Evolutionary conservation across 768 basidiomycete genomes (phyloP).

Genomic region (Russula foetens): DNA sequence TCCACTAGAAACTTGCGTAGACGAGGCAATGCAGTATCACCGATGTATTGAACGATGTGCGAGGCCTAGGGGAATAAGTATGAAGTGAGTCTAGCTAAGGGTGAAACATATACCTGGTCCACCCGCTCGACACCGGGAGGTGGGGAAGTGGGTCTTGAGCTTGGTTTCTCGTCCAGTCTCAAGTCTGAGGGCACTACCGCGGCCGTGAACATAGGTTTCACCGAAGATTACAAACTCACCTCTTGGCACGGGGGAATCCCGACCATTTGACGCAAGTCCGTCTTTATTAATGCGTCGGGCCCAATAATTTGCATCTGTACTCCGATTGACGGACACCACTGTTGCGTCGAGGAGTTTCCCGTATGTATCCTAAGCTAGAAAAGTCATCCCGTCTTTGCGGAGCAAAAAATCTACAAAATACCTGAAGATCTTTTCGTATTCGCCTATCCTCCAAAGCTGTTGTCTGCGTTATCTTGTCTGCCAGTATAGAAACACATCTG

Average conservation of each 20-base stretch:
- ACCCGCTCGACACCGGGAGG: constrained; percentile 34
- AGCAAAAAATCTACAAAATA: constrained; percentile 21
- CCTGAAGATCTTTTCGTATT: constrained; percentile 84
- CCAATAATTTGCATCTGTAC: constrained; percentile 72
- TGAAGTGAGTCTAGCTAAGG: neutral
- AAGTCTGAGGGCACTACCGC: constrained; percentile 26
- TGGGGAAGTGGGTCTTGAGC: constrained; percentile 36
- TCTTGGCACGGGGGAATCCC: constrained; percentile 60
- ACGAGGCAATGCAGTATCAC: constrained; percentile 58
- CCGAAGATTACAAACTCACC: constrained; percentile 30
- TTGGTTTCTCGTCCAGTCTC: constrained; percentile 56
- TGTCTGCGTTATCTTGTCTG: constrained; percentile 82
- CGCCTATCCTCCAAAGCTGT: constrained; percentile 86
- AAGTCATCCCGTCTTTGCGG: neutral
- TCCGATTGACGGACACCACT: constrained; percentile 63
- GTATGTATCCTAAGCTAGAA: constrained; percentile 57
- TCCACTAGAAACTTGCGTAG: constrained; percentile 76
- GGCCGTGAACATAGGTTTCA: neutral
- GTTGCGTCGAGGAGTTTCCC: constrained; percentile 78
- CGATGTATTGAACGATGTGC: constrained; percentile 69
- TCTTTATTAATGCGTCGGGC: constrained; percentile 64
- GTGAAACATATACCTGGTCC: constrained; percentile 34
- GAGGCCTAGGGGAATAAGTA: neutral
- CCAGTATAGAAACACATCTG: constrained; percentile 70
- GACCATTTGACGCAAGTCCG: constrained; percentile 49